Conservation (phyloP, 768 basidiomycete species). For the Krasilnikovozyma curviuscula region DNA sequence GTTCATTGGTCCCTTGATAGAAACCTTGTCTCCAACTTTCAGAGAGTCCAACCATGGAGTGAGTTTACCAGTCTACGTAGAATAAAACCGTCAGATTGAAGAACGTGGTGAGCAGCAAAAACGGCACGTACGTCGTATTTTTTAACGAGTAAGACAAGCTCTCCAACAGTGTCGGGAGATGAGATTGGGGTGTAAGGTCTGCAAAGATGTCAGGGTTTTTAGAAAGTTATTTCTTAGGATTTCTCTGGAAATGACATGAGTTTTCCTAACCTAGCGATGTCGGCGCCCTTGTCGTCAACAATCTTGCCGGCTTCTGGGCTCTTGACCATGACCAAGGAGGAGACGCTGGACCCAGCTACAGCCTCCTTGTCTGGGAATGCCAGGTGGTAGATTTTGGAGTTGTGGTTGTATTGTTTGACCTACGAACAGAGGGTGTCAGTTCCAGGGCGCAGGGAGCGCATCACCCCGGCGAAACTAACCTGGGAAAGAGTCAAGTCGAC, state of each 20-base stretch:
- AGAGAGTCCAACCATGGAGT: slow-evolving; percentile 64
- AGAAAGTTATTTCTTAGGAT: too few relatives aligned
- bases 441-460: neutral
- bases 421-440: neutral
- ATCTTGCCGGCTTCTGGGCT: slow-evolving; percentile 46
- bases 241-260: neutral
- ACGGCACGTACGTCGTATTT: slow-evolving; percentile 30
- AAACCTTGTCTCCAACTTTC: slow-evolving; percentile 58
- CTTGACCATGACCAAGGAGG: slow-evolving; percentile 60
- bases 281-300: slow-evolving; percentile 48
- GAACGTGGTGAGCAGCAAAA: slow-evolving; percentile 1
- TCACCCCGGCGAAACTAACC: slow-evolving; percentile 21
- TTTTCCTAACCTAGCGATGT: slow-evolving; percentile 40
- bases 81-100: too few relatives aligned
- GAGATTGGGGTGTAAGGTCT: slow-evolving; percentile 84
- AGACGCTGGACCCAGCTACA: slow-evolving; percentile 55
- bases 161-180: slow-evolving; percentile 48
- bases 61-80: slow-evolving; percentile 48
- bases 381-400: slow-evolving; percentile 47
- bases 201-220: too few relatives aligned
- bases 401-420: slow-evolving; percentile 78
- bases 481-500: neutral
- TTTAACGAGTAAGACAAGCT: slow-evolving; percentile 66
- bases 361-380: slow-evolving; percentile 26
- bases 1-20: slow-evolving; percentile 49